Base-by-base conservation (phyloP, 352 stramenopile genomes). In the Pythium vanterpoolii region DNA sequence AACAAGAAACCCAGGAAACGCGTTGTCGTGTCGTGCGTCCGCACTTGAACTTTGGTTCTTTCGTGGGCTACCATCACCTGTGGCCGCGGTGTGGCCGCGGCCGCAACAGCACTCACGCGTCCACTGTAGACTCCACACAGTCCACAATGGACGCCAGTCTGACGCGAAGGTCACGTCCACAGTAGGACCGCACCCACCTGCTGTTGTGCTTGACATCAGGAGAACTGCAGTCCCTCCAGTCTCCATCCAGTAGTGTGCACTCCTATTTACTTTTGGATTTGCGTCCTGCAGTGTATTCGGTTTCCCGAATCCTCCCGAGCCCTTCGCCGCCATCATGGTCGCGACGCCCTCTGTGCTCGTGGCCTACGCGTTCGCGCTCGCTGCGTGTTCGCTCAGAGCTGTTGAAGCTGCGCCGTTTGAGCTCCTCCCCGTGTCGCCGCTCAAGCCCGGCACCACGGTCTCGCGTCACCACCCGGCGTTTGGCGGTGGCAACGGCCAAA, bases 391-490 rank as follows among this genome's bases (percentile, higher is more conserved):
- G 39, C 48, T 59, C 16, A 42, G 36, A 34, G n/a, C 40, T 6
- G 49, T 59, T 21, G 23, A 47, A n/a, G 45, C 60, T 36, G 51
- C 44, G 49, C 40, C 49, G 24, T 39, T 65, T 27, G 34, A 52
- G 28, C 31, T 54, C 34, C 40, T 59, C 16, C 58, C 58, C 9
- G 39, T 59, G 39, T 49, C 49, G 18, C 47, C 47, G 28, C 45
- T 65, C 28, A 48, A 52, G 39, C 36, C 30, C 30, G 47, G 38
- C 47, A 23, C 58, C 30, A 53, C 44, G 49, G 38, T 65, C 40
- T 30, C 56, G 36, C 42, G 48, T 16, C 33, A 34, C 47, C 58
- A 65, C 58, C 58, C 58, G n/a, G 58, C 49, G 27, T 64, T 64
- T 27, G 56, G 45, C 28, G 56, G 56, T 30, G 45, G 45, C n/a